These are phyloP conservation scores for Calonectria pseudoturangicola DNA, from an alignment of 2,329 filamentous ascomycete species.

Conservation along the genomic window DNA sequence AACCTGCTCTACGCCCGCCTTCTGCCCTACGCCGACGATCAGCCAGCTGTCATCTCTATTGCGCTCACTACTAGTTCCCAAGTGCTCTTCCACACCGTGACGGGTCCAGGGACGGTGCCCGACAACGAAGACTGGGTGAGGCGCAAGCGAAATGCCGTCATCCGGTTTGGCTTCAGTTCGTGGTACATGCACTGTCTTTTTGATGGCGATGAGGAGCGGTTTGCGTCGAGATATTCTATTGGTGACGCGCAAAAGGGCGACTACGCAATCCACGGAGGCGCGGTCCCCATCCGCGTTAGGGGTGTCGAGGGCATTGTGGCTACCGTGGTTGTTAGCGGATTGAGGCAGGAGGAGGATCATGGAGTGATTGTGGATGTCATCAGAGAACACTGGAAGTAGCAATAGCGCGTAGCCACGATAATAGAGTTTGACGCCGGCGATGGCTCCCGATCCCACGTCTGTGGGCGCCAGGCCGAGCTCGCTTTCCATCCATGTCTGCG, in stretches of 20 bases:
- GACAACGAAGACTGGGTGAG: constrained; percentile 84
- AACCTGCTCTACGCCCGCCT: constrained; percentile 79
- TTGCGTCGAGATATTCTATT: constrained; percentile 79
- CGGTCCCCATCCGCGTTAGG: constrained; percentile 81
- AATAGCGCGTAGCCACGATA: neutral
- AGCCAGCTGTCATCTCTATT: constrained; percentile 78
- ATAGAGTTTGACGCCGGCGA: constrained; percentile 25
- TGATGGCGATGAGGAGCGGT: constrained; percentile 76
- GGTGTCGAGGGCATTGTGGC: constrained; percentile 86
- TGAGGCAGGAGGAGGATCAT: constrained; percentile 87
- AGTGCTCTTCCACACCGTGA: constrained; percentile 81
- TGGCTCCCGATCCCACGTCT: constrained; percentile 1
- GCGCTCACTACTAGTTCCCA: constrained; percentile 75
- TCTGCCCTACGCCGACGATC: constrained; percentile 64
- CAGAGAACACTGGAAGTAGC: constrained; percentile 67
- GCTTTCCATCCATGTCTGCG: constrained; percentile 10
- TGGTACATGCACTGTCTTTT: constrained; percentile 84
- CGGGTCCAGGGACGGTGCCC: constrained; percentile 79
- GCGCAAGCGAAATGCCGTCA: constrained; percentile 82
- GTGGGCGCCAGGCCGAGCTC: neutral
- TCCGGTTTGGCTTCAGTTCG: constrained; percentile 81
- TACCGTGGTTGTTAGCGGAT: constrained; percentile 83
- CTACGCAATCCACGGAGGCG: constrained; percentile 88
- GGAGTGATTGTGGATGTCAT: constrained; percentile 83
- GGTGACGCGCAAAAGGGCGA: constrained; percentile 71